Evolutionary conservation across 306 rosid genomes (phyloP), one percentile per base, ranked within the genome.

Genomic region (Dryas octopetala): DNA sequence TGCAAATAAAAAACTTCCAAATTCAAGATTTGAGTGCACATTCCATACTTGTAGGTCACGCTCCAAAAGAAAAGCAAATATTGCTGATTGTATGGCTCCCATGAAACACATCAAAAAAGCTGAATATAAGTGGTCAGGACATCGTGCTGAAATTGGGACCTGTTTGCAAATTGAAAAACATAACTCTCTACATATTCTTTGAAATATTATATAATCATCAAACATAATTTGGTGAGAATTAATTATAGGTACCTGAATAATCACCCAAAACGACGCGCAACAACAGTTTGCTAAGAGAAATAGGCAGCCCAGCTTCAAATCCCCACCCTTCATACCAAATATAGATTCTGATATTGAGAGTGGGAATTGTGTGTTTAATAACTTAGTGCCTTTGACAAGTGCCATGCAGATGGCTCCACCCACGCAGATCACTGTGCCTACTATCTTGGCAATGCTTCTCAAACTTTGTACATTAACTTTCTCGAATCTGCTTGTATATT

Each of bases 401-500:
- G 96, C 91, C 87, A 92, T 88, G 72, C 74, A 78, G 70, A 92
- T 76, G 9, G 97, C 91, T 69, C 96, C 97, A 68, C 86, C 49
- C 1, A 90, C 96, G 6, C 96, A 92, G 59, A 85, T 19, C 53
- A 76, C 9, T 45, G 93, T 90, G 54, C 97, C 97, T 44, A 85
- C 5, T 48, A 92, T 84, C 71, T 87, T 90, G 6, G 96, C 88
- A 9, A 62, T 32, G 51, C 91, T 83, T 74, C 91, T 87, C 71
- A 79, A 41, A 79, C 92, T 86, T 82, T 70, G 15, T 32, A 78
- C 6, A 47, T 80, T 68, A 23, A 88, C 26, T 68, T 82, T 90
- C 89, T 92, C 93, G 81, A 79, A 62, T 54, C 97, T 92, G 46
- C 52, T 32, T 38, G 73, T 75, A 14, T 48, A 58, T 4, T 0